Conservation (phyloP, 345 rosid species). For the Eucalyptus erythrocorys region DNA sequence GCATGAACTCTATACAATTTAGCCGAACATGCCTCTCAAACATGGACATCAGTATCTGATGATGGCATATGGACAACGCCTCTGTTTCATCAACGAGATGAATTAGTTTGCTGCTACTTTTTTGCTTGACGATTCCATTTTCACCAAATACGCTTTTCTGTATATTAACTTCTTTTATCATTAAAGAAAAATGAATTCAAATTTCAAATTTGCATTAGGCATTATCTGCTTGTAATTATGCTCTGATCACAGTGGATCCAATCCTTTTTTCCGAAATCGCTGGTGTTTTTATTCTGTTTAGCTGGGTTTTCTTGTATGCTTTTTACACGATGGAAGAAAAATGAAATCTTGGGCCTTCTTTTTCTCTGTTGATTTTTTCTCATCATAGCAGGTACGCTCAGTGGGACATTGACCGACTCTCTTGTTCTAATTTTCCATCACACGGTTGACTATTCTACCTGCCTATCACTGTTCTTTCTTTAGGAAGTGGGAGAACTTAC, state of each 20-base stretch:
- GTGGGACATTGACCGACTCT: background rate
- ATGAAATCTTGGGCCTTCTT: background rate
- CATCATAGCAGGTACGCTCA: background rate
- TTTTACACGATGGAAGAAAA: background rate
- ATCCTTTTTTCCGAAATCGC: background rate
- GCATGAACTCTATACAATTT: background rate
- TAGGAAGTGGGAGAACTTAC: background rate
- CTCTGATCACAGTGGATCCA: background rate
- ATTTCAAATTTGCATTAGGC: background rate
- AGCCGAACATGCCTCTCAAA: background rate
- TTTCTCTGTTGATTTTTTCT: background rate
- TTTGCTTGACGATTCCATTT: background rate
- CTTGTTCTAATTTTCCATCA: background rate
- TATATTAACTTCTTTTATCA: background rate
- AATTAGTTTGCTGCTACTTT: background rate
- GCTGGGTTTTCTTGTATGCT: background rate
- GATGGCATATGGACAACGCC: background rate
- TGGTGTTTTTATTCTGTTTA: background rate
- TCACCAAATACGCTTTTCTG: background rate
- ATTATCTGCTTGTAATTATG: background rate
- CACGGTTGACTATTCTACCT: background rate
- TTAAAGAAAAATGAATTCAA: background rate
- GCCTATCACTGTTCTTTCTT: background rate
- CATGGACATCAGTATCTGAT: background rate
- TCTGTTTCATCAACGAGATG: background rate